phyloP scores from a whole-genome alignment of 805 yeast genomes.

The Candida xyloterini region DNA sequence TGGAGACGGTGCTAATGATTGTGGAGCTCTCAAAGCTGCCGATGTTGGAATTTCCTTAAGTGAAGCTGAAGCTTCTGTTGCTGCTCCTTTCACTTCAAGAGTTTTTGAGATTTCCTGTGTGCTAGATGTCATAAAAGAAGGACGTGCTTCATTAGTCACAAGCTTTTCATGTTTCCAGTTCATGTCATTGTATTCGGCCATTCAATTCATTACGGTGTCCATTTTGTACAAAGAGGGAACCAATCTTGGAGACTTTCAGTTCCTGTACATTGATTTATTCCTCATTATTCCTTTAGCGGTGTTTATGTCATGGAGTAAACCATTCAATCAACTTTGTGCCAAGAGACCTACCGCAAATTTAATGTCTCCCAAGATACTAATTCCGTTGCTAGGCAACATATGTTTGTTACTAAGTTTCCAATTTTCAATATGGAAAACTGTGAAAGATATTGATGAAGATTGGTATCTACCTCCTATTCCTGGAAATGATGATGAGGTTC shows the following conservation, averaged over 20 bases:
- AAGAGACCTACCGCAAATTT: conserved; percentile 94
- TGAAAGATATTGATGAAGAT: conserved; percentile 41
- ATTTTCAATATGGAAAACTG: conserved; percentile 58
- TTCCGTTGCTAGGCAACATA: conserved; percentile 81
- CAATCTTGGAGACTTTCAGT: conserved; percentile 95
- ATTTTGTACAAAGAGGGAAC: conserved; percentile 84
- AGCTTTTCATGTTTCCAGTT: conserved; percentile 96
- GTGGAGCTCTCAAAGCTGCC: conserved; percentile 97
- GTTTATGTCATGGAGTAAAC: conserved; percentile 96
- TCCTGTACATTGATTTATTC: conserved; percentile 86
- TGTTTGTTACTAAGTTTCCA: conserved; percentile 63
- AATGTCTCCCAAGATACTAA: conserved; percentile 81
- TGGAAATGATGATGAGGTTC: conserved; percentile 77
- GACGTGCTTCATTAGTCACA: conserved; percentile 91
- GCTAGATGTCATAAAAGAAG: conserved; percentile 85
- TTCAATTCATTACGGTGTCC: conserved; percentile 86
- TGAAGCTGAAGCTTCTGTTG: conserved; percentile 98
- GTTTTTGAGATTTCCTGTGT: conserved; percentile 91
- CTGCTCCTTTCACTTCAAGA: conserved; percentile 96
- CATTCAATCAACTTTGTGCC: conserved; percentile 53
- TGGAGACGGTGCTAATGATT: conserved; percentile 99
- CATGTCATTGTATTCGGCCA: conserved; percentile 96
- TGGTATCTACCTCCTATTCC: conserved; percentile 86
- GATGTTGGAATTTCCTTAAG: conserved; percentile 95
- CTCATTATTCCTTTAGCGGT: conserved; percentile 92